Percentiles rank a stretch among this genome's conserved stretches.
phyloP scores from a whole-genome alignment of 345 rosid genomes.

The Ceriops decandra region DNA sequence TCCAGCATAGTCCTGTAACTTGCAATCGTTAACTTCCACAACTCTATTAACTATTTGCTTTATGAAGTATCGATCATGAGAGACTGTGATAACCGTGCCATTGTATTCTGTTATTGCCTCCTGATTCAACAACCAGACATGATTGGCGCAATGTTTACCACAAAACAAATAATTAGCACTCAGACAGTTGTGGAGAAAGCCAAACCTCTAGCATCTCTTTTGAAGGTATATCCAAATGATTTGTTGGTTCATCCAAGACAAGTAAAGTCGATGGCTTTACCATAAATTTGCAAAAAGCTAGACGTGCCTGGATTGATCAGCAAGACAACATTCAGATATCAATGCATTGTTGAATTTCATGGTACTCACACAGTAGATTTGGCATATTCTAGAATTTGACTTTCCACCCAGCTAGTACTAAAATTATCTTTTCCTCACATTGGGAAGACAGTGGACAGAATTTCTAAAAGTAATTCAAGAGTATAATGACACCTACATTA shows the following conservation, averaged over 20 bases:
- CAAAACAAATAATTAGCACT: not conserved
- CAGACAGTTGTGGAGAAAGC: not conserved
- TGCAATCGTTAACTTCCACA: slow-evolving; percentile 62
- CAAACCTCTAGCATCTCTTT: slow-evolving; percentile 98
- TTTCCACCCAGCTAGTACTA: not conserved
- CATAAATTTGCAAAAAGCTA: slow-evolving; percentile 97
- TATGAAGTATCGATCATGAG: slow-evolving; percentile 89
- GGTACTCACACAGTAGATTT: not conserved
- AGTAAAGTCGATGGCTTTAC: slow-evolving; percentile 83
- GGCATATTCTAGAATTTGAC: not conserved
- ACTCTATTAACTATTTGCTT: slow-evolving; percentile 97
- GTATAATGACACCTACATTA: not conserved
- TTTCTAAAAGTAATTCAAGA: not conserved
- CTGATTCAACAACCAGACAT: slow-evolving; percentile 37
- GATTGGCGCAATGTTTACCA: not conserved
- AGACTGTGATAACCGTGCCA: slow-evolving; percentile 82
- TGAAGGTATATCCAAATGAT: slow-evolving; percentile 94
- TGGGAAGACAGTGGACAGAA: not conserved
- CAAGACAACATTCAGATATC: slow-evolving; percentile 5
- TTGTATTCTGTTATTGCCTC: slow-evolving; percentile 83
- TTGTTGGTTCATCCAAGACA: slow-evolving; percentile 89
- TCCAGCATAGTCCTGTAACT: slow-evolving; percentile 76
- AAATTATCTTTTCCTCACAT: not conserved
- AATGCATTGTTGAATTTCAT: not conserved
- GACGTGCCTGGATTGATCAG: slow-evolving; percentile 63